Conservation (phyloP, 805 yeast genomes). For the Lipomyces chichibuensis region DNA sequence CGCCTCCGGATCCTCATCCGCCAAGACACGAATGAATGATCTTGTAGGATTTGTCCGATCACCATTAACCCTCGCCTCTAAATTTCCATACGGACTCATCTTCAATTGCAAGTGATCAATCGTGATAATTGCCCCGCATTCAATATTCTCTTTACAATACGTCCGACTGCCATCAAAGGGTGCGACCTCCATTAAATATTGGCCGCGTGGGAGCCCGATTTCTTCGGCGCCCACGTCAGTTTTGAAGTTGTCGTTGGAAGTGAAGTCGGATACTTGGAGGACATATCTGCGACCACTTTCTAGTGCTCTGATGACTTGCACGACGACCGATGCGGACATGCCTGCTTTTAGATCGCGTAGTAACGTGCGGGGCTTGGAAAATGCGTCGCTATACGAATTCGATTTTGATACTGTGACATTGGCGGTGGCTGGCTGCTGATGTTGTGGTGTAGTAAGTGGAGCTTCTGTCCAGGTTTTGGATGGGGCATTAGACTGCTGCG, state of each 20-base stretch:
- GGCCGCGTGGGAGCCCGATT: background rate
- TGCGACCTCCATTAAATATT: background rate
- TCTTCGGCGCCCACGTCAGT: background rate
- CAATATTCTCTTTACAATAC: background rate
- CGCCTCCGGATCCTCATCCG: background rate
- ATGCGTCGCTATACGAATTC: background rate
- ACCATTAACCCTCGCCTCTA: background rate
- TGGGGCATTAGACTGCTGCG: background rate
- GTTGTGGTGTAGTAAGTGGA: background rate
- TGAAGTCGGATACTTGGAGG: constrained; percentile 1
- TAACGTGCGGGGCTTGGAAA: background rate
- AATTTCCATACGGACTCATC: background rate
- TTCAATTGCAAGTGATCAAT: background rate
- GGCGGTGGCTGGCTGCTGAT: background rate
- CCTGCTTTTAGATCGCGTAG: background rate
- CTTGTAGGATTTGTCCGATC: background rate
- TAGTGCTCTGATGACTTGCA: background rate
- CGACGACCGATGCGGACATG: background rate
- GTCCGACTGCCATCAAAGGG: background rate
- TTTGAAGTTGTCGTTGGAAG: background rate
- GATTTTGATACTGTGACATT: background rate
- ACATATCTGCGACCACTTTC: background rate
- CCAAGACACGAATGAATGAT: background rate
- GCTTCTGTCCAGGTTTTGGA: background rate
- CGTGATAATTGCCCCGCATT: background rate